Percentiles rank a stretch among this genome's conserved stretches.
Evolutionary conservation across 805 yeast species (phyloP).

Genomic region (Lipomyces sp.): DNA sequence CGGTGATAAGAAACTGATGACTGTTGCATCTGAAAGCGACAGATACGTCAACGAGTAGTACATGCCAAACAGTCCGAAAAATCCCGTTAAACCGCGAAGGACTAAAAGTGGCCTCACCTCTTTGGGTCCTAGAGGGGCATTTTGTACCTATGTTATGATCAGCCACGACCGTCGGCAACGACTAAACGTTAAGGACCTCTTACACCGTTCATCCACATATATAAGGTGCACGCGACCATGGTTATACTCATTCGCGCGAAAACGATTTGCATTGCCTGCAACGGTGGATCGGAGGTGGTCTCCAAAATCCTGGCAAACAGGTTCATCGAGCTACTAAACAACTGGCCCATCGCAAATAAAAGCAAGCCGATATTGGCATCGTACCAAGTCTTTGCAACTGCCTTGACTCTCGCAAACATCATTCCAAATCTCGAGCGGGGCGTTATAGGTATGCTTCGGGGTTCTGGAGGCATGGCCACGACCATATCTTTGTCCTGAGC

Average conservation of each 20-base stretch:
- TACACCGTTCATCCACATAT: constrained; percentile 54
- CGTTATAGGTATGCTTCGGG: neutral
- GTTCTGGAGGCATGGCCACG: neutral
- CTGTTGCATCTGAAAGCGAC: constrained; percentile 78
- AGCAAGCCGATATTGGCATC: constrained; percentile 58
- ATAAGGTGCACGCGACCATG: constrained; percentile 58
- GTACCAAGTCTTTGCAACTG: constrained; percentile 18
- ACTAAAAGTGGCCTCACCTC: constrained; percentile 59
- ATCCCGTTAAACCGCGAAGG: constrained; percentile 73
- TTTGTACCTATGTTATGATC: constrained; percentile 49
- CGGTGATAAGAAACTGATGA: constrained; percentile 79
- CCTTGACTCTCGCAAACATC: neutral
- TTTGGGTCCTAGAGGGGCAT: constrained; percentile 73
- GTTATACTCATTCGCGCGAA: constrained; percentile 80
- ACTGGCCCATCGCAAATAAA: constrained; percentile 64
- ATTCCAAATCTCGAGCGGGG: neutral
- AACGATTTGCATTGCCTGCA: constrained; percentile 79
- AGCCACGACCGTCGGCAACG: neutral
- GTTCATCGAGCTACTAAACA: constrained; percentile 78
- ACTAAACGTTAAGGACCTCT: neutral
- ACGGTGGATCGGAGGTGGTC: constrained; percentile 65
- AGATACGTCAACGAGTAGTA: constrained; percentile 73
- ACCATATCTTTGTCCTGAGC: constrained; percentile 3
- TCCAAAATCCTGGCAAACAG: constrained; percentile 75
- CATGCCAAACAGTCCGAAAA: constrained; percentile 77